Evolutionary conservation across 2,329 filamentous ascomycete genomes (phyloP).

Genomic region (Pseudogymnoascus sp.): DNA sequence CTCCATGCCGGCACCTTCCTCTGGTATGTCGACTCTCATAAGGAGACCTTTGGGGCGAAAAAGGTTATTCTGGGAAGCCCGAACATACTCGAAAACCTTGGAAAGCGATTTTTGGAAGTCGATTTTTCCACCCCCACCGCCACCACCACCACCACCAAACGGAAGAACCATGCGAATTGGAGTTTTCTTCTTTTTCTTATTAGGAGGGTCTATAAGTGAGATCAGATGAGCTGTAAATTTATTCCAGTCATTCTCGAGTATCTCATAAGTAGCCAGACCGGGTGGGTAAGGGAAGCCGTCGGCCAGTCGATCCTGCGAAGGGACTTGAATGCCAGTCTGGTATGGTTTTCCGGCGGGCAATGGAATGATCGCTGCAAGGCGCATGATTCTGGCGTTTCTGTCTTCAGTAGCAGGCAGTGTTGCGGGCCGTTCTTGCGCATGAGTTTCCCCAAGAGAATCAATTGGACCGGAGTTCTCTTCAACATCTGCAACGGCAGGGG

Average conservation of each 20-base stretch:
- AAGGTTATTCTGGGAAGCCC: conserved; percentile 13
- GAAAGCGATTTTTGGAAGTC: conserved; percentile 12
- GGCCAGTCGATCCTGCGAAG: conserved; percentile 7
- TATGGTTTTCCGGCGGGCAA: not conserved
- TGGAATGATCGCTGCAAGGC: not conserved
- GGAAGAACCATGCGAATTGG: conserved; percentile 2
- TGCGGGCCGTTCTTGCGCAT: conserved; percentile 13
- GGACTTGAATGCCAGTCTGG: conserved; percentile 12
- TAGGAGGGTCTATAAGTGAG: not conserved
- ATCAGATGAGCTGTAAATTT: not conserved
- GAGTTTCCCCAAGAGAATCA: not conserved
- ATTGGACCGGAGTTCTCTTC: not conserved
- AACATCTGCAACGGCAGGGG: not conserved
- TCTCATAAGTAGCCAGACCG: conserved; percentile 11
- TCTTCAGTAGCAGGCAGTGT: conserved; percentile 5
- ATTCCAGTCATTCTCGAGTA: conserved; percentile 13
- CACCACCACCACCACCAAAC: not conserved
- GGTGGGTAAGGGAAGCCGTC: conserved; percentile 17
- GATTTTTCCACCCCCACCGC: conserved; percentile 2
- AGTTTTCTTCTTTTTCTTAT: not conserved
- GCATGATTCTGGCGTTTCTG: not conserved
- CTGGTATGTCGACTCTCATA: conserved; percentile 20
- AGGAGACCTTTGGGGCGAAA: conserved; percentile 18
- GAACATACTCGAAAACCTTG: conserved; percentile 15
- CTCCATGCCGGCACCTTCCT: conserved; percentile 17